A percentile compares a stretch with the other conserved stretches of the same genome.
Conservation (phyloP, 345 rosid species). For the Salix caprea region DNA sequence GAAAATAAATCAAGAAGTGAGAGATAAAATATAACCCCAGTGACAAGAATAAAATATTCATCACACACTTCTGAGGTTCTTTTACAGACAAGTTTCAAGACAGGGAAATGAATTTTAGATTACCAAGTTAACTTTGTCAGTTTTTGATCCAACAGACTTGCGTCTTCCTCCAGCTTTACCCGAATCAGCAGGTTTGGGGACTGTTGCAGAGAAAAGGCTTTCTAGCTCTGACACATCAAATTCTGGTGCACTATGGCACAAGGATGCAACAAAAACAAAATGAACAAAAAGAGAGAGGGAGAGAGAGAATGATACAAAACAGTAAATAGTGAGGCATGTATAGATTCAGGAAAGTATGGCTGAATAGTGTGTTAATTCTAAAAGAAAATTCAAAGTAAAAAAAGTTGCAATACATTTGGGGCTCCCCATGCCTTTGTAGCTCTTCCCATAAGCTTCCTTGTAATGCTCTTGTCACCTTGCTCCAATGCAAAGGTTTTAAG, state of each 20-base stretch:
- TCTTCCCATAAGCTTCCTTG: slow-evolving; percentile 99
- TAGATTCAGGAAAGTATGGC: slow-evolving; percentile 2
- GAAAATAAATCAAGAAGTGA: background rate
- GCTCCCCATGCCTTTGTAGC: slow-evolving; percentile 82
- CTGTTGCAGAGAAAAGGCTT: slow-evolving; percentile 81
- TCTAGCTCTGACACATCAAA: slow-evolving; percentile 94
- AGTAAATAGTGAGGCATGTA: slow-evolving; percentile 1
- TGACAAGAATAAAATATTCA: background rate
- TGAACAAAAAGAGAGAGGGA: background rate
- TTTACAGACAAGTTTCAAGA: background rate
- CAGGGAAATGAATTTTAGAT: background rate
- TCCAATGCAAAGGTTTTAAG: slow-evolving; percentile 95
- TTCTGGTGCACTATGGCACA: slow-evolving; percentile 60
- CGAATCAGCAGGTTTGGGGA: slow-evolving; percentile 57
- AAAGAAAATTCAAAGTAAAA: slow-evolving; percentile 12
- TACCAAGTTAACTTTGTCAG: slow-evolving; percentile 90
- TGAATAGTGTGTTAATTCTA: background rate
- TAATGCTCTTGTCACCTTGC: slow-evolving; percentile 91
- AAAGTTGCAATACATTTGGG: slow-evolving; percentile 58
- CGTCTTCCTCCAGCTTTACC: slow-evolving; percentile 57
- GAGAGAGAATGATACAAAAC: slow-evolving; percentile 1
- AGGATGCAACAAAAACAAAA: background rate
- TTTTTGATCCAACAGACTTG: slow-evolving; percentile 76
- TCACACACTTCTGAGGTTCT: background rate
- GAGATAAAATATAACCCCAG: background rate